Conservation (phyloP, 2,329 filamentous ascomycete species). For the Fusarium haematococcum region DNA sequence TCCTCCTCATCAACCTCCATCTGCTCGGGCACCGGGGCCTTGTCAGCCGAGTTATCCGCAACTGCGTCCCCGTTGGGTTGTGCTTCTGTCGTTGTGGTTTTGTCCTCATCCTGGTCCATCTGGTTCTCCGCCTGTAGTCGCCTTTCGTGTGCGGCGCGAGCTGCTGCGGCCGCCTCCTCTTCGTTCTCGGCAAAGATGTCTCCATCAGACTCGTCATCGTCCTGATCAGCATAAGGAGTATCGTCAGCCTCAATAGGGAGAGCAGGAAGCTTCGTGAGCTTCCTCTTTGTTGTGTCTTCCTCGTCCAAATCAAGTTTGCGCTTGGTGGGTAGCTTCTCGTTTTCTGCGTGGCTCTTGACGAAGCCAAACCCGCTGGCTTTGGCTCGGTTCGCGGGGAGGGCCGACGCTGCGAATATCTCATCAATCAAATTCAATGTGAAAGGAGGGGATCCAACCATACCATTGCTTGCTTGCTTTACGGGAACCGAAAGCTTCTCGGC, state of each 20-base stretch:
- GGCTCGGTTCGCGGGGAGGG: constrained; percentile 74
- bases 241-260: constrained; percentile 75
- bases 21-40: constrained; percentile 49
- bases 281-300: constrained; percentile 86
- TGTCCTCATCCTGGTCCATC: constrained; percentile 57
- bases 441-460: constrained; percentile 46
- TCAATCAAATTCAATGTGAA: constrained; percentile 37
- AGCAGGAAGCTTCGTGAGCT: constrained; percentile 89
- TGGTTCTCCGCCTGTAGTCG: constrained; percentile 68
- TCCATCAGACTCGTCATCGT: constrained; percentile 78
- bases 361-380: constrained; percentile 90
- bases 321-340: constrained; percentile 75
- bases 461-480: constrained; percentile 50
- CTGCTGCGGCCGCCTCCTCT: constrained; percentile 87
- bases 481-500: constrained; percentile 49
- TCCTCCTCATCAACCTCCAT: constrained; percentile 73
- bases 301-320: constrained; percentile 88
- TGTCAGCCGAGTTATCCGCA: constrained; percentile 40
- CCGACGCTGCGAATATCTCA: constrained; percentile 54
- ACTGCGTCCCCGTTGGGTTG: constrained; percentile 46
- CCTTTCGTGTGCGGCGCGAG: constrained; percentile 85
- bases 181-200: constrained; percentile 85
- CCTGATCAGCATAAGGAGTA: constrained; percentile 70
- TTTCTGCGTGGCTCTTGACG: constrained; percentile 73
- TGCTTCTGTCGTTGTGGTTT: constrained; percentile 40